Base-by-base conservation (phyloP, 2,329 filamentous ascomycete genomes). In the Ceratocystis destructans region DNA sequence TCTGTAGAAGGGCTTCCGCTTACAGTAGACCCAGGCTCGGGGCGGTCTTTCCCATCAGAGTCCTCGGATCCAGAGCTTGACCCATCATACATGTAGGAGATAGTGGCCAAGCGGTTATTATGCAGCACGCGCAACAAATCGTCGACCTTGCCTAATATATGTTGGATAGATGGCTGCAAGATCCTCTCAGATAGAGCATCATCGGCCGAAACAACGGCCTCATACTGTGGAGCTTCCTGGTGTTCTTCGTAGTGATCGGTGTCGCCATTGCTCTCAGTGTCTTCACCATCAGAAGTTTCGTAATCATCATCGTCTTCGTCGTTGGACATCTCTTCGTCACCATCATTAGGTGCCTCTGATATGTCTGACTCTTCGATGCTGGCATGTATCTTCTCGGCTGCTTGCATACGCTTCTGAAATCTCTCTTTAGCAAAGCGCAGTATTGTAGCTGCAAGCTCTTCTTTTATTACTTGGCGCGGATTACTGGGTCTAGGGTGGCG, bases 61-160 rank as follows among this genome's bases (percentile, higher is more conserved):
- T 62, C 41, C 25, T 61, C 63, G 15, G 55, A 62, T 22, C 68
- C 66, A 0, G 64, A 55, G 10, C 71, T 72, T 45, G 63, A 50
- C n/a, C 31, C 20, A 31, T 62, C 57, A 28, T 61, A n/a, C n/a
- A 48, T 22, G 50, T 63, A 46, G 8, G 64, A 41, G 12, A 65
- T 46, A 2, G 71, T 72, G n/a, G 71, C 70, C 55, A 82, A 76
- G 46, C 87, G 82, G 0, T 83, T 80, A 67, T 86, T 83, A 72
- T 92, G 89, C 15, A 97, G 78, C 2, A 86, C 83, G 37, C 80
- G 78, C 5, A 96, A 80, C 0, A 93, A 79, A 4, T 78, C 74
- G 70, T 96, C 90, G 1, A 96, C 73, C 45, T 84, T 83, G 1
- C 79, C 76, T 7, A 96, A 78, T 17, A 92, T 81, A 70, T 89